Conservation (phyloP, 2,329 filamentous ascomycete species). For the Claviceps cyperi region DNA sequence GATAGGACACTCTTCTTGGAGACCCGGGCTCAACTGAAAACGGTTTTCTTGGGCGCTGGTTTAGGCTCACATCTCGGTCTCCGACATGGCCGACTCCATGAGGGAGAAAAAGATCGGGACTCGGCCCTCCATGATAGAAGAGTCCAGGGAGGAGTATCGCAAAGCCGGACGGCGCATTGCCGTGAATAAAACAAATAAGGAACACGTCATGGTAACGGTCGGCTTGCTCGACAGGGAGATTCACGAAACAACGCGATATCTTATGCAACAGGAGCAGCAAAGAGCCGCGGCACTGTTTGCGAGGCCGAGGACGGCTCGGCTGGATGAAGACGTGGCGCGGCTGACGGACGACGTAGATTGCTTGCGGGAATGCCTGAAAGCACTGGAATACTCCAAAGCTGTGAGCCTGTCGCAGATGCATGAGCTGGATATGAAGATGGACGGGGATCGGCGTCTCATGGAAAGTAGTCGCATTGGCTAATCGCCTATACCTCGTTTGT, state of each 20-base stretch:
- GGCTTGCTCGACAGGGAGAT: slow-evolving; percentile 3
- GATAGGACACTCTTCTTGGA: too few relatives aligned
- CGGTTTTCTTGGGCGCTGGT: too few relatives aligned
- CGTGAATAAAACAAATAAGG: background rate
- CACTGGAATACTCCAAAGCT: background rate
- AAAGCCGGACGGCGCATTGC: background rate
- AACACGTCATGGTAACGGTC: slow-evolving; percentile 1
- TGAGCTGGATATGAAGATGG: slow-evolving; percentile 1
- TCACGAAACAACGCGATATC: slow-evolving; percentile 2
- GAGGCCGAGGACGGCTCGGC: slow-evolving; percentile 1
- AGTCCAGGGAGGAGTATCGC: background rate
- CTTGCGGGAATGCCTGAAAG: background rate
- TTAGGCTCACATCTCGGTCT: too few relatives aligned
- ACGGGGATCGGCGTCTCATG: background rate
- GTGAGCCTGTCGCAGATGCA: background rate
- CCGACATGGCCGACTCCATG: background rate
- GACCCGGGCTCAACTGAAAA: too few relatives aligned
- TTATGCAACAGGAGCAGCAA: slow-evolving; percentile 1
- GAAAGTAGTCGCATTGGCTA: background rate
- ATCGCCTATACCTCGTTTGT: background rate
- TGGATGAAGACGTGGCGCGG: slow-evolving; percentile 1
- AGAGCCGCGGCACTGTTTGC: slow-evolving; percentile 1
- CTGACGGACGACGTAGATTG: slow-evolving; percentile 2
- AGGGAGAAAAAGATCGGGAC: background rate
- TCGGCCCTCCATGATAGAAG: background rate